Base-by-base conservation (phyloP, 345 rosid genomes). In the thale cress (Arabidopsis thaliana) region DNA sequence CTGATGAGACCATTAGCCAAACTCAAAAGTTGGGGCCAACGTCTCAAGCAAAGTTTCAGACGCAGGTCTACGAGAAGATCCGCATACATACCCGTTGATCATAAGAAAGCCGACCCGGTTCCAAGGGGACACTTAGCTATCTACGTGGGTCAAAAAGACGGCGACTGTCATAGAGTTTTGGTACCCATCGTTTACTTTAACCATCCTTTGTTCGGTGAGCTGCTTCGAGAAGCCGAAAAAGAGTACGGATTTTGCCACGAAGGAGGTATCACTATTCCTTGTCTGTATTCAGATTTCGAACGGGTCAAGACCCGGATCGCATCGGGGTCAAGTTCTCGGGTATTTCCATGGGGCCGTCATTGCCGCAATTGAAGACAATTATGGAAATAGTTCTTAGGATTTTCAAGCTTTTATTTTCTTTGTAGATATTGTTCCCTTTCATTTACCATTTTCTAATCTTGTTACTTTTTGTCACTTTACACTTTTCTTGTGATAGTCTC, bases 241-340 rank as follows among this genome's bases (percentile, higher is more conserved):
- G 99, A 88, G 73, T 95, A 85, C 51, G 99, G 99, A 22, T 95
- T 86, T 70, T 51, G 80, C 34, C 99, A 90, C 50, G 78, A 84
- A 69, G 99, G 99, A 4, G 96, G 97, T 28, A 88, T 95, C 65
- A 92, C 93, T 33, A 91, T 95, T 22, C 97, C 97, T 62, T 92
- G 99, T 81, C 73, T 78, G n/a, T 85, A 79, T 73, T 85, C 96
- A 28, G 97, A 95, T 73, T 95, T 95, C 57, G 90, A 92, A 84
- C 81, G 80, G 58, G 93, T 95, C 71, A 80, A 87, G 59, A 87
- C 89, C 81, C 88, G 87, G 40, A 92, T 95, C 14, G 86, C 84
- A 0, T 78, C 88, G 56, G 89, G 82, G 32, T 76, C 86, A 58
- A 67, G 82, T 52, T 74, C 82, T 41, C 79, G 87, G 64, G 77